These are phyloP conservation scores for Rosa hybrid DNA, from an alignment of 331 rosid species.

Conservation along the genomic window DNA sequence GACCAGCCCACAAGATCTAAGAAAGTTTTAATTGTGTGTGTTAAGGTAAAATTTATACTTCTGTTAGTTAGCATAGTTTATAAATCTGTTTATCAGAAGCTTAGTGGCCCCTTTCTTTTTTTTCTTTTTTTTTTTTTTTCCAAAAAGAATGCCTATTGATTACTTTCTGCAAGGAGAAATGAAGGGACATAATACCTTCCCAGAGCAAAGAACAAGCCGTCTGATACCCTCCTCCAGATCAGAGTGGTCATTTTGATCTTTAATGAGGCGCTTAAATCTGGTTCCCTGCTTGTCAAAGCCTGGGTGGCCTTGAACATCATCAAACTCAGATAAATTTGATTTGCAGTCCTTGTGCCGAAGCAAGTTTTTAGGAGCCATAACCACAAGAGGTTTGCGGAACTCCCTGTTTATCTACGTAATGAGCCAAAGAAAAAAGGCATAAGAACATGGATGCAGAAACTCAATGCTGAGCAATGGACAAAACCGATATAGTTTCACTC, in stretches of 20 bases:
- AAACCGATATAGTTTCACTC: constrained; percentile 31
- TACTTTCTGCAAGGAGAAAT: background rate
- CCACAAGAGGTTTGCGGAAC: constrained; percentile 90
- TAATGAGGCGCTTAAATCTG: constrained; percentile 93
- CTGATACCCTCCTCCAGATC: constrained; percentile 83
- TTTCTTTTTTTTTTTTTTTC: background rate
- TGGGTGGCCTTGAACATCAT: constrained; percentile 96
- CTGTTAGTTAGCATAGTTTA: background rate
- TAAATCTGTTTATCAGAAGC: background rate
- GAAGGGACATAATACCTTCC: constrained; percentile 59
- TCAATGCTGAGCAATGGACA: constrained; percentile 17
- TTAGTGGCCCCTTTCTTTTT: background rate
- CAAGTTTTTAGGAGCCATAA: constrained; percentile 93
- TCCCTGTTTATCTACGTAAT: constrained; percentile 67
- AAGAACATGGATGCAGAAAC: constrained; percentile 21
- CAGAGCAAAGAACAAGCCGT: constrained; percentile 86
- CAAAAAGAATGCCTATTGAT: background rate
- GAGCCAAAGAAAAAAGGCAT: background rate
- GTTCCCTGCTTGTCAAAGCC: constrained; percentile 99
- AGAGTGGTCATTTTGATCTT: constrained; percentile 82
- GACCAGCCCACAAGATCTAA: background rate
- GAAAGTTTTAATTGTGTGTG: too few species aligned
- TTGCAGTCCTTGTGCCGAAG: constrained; percentile 90
- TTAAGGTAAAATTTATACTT: background rate
- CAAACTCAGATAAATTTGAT: constrained; percentile 91